A percentile compares a stretch with the other conserved stretches of the same genome.
Conservation (phyloP, 345 rosid species). For the Populus ilicifolia region DNA sequence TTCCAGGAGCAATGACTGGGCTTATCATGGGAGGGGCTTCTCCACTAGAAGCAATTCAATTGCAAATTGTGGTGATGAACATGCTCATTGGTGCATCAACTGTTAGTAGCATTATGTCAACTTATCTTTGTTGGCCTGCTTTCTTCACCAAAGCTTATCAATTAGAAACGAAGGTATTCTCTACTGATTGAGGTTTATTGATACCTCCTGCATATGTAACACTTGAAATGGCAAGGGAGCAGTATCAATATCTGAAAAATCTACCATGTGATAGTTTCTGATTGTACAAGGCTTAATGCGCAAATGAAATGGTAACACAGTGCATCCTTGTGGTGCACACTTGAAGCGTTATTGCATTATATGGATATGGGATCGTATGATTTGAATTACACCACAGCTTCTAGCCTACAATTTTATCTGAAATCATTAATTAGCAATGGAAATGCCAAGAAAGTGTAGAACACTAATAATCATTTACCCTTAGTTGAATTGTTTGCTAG, state of each 20-base stretch:
- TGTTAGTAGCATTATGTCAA: slow-evolving; percentile 72
- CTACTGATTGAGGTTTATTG: slow-evolving; percentile 20
- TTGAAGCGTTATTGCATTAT: too few relatives aligned
- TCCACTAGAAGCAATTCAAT: slow-evolving; percentile 81
- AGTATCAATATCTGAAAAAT: not conserved
- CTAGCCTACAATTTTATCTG: too few relatives aligned
- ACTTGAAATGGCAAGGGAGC: not conserved
- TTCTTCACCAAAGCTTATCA: slow-evolving; percentile 87
- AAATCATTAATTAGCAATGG: too few relatives aligned
- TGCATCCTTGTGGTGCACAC: too few relatives aligned
- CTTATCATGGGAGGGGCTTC: slow-evolving; percentile 98
- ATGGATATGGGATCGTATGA: too few relatives aligned
- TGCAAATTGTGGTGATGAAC: slow-evolving; percentile 96
- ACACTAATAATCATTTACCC: too few relatives aligned
- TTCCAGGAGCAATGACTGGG: slow-evolving; percentile 91
- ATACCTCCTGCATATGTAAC: not conserved
- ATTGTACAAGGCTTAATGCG: too few relatives aligned
- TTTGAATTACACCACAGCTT: too few relatives aligned
- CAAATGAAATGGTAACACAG: too few relatives aligned
- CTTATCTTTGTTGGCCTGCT: slow-evolving; percentile 82
- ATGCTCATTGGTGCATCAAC: slow-evolving; percentile 83
- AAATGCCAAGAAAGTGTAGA: too few relatives aligned
- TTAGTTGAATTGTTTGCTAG: too few relatives aligned
- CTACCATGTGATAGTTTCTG: not conserved
- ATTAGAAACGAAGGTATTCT: slow-evolving; percentile 57